phyloP scores from a whole-genome alignment of 495 filamentous ascomycete genomes.

The Rostrohypoxylon terebratum region DNA sequence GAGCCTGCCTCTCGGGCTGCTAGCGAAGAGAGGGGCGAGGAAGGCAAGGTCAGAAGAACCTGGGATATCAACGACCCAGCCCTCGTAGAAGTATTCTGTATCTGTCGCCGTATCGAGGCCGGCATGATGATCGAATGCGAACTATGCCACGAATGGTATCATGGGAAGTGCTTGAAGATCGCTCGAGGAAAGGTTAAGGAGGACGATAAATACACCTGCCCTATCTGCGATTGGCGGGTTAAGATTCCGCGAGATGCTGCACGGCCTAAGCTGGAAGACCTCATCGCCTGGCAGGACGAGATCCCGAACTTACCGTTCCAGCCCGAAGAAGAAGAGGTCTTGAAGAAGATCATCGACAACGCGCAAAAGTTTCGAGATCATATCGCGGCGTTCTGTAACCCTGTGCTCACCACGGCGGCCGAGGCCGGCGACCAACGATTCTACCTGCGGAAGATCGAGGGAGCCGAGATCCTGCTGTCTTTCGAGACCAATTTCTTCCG shows the following conservation, averaged over 20 bases:
- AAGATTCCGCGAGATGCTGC: constrained; percentile 99
- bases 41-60: constrained; percentile 51
- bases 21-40: constrained; percentile 67
- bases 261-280: constrained; percentile 93
- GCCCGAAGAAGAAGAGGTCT: constrained; percentile 89
- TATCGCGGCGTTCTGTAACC: constrained; percentile 82
- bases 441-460: constrained; percentile 97
- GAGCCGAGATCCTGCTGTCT: constrained; percentile 91
- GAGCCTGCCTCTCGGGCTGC: constrained; percentile 91
- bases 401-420: constrained; percentile 79
- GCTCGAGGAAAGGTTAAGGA: constrained; percentile 97
- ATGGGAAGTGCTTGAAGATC: constrained; percentile 98
- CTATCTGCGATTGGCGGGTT: constrained; percentile 96
- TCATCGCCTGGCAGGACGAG: constrained; percentile 88
- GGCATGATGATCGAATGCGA: constrained; percentile 99
- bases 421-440: constrained; percentile 94
- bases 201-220: constrained; percentile 97
- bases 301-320: constrained; percentile 89
- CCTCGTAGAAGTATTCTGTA: constrained; percentile 90
- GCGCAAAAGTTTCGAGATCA: constrained; percentile 87
- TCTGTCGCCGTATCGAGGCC: constrained; percentile 91
- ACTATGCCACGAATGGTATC: constrained; percentile 98
- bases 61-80: constrained; percentile 61
- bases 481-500: constrained; percentile 98
- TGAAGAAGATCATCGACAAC: constrained; percentile 85